phyloP scores from a whole-genome alignment of 2,329 filamentous ascomycete genomes.

The Fusarium foetens region DNA sequence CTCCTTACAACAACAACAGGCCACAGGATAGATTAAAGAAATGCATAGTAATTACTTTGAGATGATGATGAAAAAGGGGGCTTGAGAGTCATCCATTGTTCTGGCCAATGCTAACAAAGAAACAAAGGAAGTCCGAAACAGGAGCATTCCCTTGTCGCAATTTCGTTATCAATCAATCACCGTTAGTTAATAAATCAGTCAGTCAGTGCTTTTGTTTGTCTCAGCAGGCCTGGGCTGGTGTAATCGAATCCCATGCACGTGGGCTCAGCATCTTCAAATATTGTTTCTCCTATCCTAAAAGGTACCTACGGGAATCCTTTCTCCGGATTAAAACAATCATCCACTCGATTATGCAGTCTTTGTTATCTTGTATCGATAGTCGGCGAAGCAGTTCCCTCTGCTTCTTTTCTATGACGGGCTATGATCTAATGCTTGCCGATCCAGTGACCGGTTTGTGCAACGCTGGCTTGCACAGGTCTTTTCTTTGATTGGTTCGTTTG shows the following conservation, averaged over 20 bases:
- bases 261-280: background rate
- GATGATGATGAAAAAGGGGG: constrained; percentile 20
- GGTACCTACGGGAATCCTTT: background rate
- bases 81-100: background rate
- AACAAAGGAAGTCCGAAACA: constrained; percentile 15
- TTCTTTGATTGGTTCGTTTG: constrained; percentile 17
- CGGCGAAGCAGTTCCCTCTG: constrained; percentile 12
- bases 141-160: constrained; percentile 13
- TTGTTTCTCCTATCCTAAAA: background rate
- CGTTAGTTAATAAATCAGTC: constrained; percentile 23
- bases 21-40: background rate
- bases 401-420: constrained; percentile 31
- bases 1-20: background rate
- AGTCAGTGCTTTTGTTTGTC: constrained; percentile 21
- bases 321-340: background rate
- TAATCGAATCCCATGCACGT: constrained; percentile 23
- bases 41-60: constrained; percentile 12
- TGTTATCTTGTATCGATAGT: constrained; percentile 19
- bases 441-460: constrained; percentile 37
- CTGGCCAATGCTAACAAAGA: background rate
- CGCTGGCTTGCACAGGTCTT: background rate
- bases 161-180: constrained; percentile 38
- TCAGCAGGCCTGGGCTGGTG: background rate
- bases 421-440: constrained; percentile 40
- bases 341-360: constrained; percentile 11